Base-by-base conservation (phyloP, 768 basidiomycete species). In the Boletus edulis region DNA sequence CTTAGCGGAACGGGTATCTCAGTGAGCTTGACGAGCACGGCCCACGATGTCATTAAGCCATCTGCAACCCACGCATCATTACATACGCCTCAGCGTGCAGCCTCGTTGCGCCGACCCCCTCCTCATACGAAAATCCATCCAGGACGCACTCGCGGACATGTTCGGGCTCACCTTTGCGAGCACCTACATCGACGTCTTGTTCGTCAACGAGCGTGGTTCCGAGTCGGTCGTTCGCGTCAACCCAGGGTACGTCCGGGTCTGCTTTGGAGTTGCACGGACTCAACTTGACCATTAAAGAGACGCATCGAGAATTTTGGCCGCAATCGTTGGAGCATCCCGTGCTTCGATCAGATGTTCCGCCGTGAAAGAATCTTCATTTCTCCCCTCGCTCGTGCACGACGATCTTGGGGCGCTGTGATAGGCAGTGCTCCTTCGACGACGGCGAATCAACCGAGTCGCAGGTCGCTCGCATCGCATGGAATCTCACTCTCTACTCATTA, bases 121-220 rank as follows among this genome's bases (percentile, higher is more conserved):
- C 8, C 68, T 68, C 41, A 61, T 87, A 27, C 72, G 85, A 18
- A 85, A 82, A 66, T 54, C 74, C 3, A 64, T 89, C 20, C 82
- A 85, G 61, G 80, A 84, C 29, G 75, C 79, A 0, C 70, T 88
- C 39, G 50, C 72, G 9, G 79, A 82, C 61, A 72, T 76, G 10
- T 85, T 86, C 58, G 86, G 87, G 4, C 55, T 77, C 39, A 79
- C 81, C 4, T 71, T 71, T 10, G 76, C 84, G 2, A 73, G 76
- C 45, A 76, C 74, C 3, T 79, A 84, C 55, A 54, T 88, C 32
- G 87, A 89, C 60, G 67, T 89, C 11, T 69, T 89, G 17, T 83
- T 81, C 76, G 60, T 84, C 10, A 45, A 59, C 48, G 69, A 63
- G 46, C 42, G 38, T 6, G 69, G 61, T 1, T 56, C 66, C 3